These are phyloP conservation scores for Erodium trifolium DNA, from an alignment of 441 rosid species.

Conservation along the genomic window DNA sequence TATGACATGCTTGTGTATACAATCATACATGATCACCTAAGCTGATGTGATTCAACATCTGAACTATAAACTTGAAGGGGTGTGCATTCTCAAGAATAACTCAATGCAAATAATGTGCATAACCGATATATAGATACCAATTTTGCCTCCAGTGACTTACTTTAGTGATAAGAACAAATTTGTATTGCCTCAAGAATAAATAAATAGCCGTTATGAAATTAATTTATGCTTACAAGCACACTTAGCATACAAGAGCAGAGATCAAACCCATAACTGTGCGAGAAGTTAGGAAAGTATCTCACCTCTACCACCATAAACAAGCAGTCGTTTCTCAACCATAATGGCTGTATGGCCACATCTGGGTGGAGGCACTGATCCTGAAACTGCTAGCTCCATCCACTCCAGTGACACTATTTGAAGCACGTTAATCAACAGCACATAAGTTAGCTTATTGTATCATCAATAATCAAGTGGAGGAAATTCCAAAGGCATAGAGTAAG, in stretches of 20 bases:
- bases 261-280: constrained; percentile 5
- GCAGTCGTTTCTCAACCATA: constrained; percentile 91
- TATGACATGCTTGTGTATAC: not conserved
- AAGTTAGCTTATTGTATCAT: not conserved
- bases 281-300: constrained; percentile 14
- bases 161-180: not conserved
- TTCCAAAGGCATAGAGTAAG: constrained; percentile 17
- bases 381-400: constrained; percentile 79
- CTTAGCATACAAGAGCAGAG: not conserved
- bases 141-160: not conserved
- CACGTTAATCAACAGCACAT: constrained; percentile 13
- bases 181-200: constrained; percentile 12
- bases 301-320: constrained; percentile 99
- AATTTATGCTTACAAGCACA: not conserved
- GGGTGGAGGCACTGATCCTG: constrained; percentile 84
- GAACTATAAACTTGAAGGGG: not conserved
- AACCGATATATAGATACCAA: not conserved
- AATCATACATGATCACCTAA: not conserved
- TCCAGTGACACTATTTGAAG: constrained; percentile 76
- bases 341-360: constrained; percentile 97
- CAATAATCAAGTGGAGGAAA: constrained; percentile 6
- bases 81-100: not conserved
- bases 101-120: not conserved
- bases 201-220: constrained; percentile 5
- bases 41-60: not conserved